These are phyloP conservation scores for Mycena indigotica DNA, from an alignment of 768 basidiomycete species.

Conservation along the genomic window DNA sequence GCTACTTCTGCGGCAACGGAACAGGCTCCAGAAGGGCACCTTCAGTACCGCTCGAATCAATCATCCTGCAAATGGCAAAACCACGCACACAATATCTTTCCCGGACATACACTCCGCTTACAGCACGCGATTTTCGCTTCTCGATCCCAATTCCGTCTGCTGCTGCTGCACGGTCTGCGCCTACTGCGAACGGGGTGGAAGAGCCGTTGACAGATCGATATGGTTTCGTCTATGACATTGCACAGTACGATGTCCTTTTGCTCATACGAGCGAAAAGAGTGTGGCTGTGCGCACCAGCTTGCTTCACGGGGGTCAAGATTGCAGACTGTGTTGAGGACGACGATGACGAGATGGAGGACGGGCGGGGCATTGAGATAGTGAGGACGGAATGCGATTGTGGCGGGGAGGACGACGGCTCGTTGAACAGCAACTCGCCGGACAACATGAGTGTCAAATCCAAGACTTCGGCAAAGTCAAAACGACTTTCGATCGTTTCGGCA, in stretches of 20 bases:
- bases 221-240: conserved; percentile 89
- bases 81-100: conserved; percentile 86
- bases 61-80: conserved; percentile 77
- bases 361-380: conserved; percentile 45
- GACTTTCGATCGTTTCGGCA: conserved; percentile 36
- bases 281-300: conserved; percentile 80
- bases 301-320: conserved; percentile 84
- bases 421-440: conserved; percentile 6
- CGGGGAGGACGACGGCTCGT: conserved; percentile 28
- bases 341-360: conserved; percentile 60
- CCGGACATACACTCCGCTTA: conserved; percentile 70
- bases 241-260: conserved; percentile 77
- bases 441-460: conserved; percentile 44
- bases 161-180: conserved; percentile 57
- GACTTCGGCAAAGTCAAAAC: conserved; percentile 49
- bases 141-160: conserved; percentile 50
- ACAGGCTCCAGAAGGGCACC: conserved; percentile 30
- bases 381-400: conserved; percentile 49
- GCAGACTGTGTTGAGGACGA: conserved; percentile 81
- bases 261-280: conserved; percentile 73
- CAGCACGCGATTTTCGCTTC: conserved; percentile 74
- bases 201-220: conserved; percentile 82
- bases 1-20: conserved; percentile 12
- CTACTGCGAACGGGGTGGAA: conserved; percentile 52
- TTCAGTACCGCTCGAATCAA: conserved; percentile 76